Conservation (phyloP, 148 eudicot species). For the Rhododendron henanense region DNA sequence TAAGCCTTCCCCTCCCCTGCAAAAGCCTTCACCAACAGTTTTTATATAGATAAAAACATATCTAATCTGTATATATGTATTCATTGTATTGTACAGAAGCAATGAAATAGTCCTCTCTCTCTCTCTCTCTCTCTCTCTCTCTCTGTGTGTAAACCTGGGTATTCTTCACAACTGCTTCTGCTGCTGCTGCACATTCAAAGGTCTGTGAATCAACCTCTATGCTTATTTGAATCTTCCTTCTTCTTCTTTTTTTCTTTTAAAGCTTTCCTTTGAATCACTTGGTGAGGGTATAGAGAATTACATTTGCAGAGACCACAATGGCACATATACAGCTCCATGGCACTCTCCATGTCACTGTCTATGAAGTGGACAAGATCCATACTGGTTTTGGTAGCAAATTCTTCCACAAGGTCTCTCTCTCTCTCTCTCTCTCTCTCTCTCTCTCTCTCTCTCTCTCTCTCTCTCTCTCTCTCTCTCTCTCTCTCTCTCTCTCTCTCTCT, state of each 20-base stretch:
- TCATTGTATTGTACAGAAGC: not conserved
- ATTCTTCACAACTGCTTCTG: not conserved
- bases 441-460: conserved; percentile 13
- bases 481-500: conserved; percentile 11
- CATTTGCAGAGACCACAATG: conserved; percentile 29
- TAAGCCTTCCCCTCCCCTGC: not conserved
- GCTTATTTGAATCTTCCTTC: not conserved
- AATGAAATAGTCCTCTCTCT: not conserved
- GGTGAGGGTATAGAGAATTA: not conserved
- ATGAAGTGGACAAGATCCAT: conserved; percentile 50
- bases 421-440: conserved; percentile 5
- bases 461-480: conserved; percentile 16
- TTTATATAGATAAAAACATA: not conserved
- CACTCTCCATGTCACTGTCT: conserved; percentile 61
- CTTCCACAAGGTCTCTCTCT: conserved; percentile 51
- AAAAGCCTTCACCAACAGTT: not conserved
- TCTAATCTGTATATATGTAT: not conserved
- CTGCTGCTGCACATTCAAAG: not conserved
- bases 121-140: no score
- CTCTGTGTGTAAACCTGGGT: not conserved
- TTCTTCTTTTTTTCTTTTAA: not conserved
- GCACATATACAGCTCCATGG: conserved; percentile 66
- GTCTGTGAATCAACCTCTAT: not conserved
- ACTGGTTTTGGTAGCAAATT: conserved; percentile 33
- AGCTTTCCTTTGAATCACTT: not conserved